Base-by-base conservation (phyloP, 2,329 filamentous ascomycete species). In the Thermothelomyces thermophilus region DNA sequence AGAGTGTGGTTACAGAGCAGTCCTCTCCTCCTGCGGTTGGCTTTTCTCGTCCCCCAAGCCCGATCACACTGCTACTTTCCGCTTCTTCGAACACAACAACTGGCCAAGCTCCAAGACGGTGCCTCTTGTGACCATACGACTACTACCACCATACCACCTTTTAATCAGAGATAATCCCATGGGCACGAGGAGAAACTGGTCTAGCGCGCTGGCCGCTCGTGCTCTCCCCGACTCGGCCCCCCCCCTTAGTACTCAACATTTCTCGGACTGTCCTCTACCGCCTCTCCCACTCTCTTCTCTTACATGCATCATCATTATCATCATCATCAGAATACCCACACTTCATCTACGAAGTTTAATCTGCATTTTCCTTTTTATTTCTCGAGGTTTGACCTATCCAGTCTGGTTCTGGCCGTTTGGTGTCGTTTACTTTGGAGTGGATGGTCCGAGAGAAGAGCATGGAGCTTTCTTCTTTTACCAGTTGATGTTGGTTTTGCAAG, bases 321-420 rank as follows among this genome's bases (percentile, higher is more conserved):
- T 26, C 42, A 30, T 20, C 13, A 31, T 14, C 20, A 39, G 10
- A 19, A 35, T 44, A 35, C 30, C 22, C 39, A 37, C 20, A 36
- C 46, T 41, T 37, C 46, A 48, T 49, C 41, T 46, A 51, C 35
- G 26, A 42, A 41, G 49, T 54, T 46, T 54, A 54, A 54, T 54
- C 34, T 51, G 48, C 52, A 54, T 51, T n/a, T 33, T 20, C 46
- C 46, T 52, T 44, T 41, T 36, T n/a, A n/a, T n/a, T n/a, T n/a
- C n/a, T 53, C 43, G 34, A 50, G 40, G 45, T 20, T 31, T 19
- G 8, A 26, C 20, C 9, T 13, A 26, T 19, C 43, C 14, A 33
- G 26, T 48, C 22, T 36, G 30, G n/a, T 35, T 28, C 41, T 20
- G 30, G 2, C 43, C 24, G n/a, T 24, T 14, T 35, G 19, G 41